Percentiles rank a stretch among this genome's conserved stretches.
phyloP scores from a whole-genome alignment of 345 rosid genomes.

The Citrus glauca region DNA sequence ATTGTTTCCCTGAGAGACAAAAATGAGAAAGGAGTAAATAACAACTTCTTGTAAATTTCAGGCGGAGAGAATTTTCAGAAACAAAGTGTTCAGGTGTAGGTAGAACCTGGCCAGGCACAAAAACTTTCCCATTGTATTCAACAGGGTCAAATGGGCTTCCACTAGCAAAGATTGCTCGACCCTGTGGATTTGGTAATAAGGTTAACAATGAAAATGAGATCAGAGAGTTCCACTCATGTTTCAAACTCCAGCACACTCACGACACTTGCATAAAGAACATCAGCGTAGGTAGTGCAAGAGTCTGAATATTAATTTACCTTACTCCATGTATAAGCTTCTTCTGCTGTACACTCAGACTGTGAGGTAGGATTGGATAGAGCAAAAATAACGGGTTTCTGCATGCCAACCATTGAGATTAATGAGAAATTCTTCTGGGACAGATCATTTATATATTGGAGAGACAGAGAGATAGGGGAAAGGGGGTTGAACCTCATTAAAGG shows the following conservation, averaged over 20 bases:
- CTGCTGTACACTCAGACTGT: slow-evolving; percentile 95
- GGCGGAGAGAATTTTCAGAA: background rate
- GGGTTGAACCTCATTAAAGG: slow-evolving; percentile 59
- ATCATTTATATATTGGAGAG: background rate
- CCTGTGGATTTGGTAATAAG: slow-evolving; percentile 39
- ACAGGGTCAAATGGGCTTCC: slow-evolving; percentile 96
- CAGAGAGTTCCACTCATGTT: background rate
- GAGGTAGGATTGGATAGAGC: slow-evolving; percentile 97
- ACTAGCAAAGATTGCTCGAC: slow-evolving; percentile 89
- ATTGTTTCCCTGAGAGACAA: slow-evolving; percentile 80
- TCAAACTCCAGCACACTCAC: background rate
- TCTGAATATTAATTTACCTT: slow-evolving; percentile 36
- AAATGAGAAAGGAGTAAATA: background rate
- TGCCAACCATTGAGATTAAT: slow-evolving; percentile 11
- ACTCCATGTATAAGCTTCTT: slow-evolving; percentile 93
- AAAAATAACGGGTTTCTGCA: slow-evolving; percentile 87
- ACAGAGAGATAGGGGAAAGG: slow-evolving; percentile 15
- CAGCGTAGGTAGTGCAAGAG: background rate
- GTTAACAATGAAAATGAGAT: background rate
- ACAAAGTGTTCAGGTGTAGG: background rate
- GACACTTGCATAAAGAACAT: background rate
- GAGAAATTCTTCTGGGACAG: slow-evolving; percentile 5
- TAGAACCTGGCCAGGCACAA: slow-evolving; percentile 80
- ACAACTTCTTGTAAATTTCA: background rate
- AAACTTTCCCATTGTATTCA: slow-evolving; percentile 61